Evolutionary conservation across 2,329 filamentous ascomycete genomes (phyloP).

Genomic region (Lecanicillium sp.): DNA sequence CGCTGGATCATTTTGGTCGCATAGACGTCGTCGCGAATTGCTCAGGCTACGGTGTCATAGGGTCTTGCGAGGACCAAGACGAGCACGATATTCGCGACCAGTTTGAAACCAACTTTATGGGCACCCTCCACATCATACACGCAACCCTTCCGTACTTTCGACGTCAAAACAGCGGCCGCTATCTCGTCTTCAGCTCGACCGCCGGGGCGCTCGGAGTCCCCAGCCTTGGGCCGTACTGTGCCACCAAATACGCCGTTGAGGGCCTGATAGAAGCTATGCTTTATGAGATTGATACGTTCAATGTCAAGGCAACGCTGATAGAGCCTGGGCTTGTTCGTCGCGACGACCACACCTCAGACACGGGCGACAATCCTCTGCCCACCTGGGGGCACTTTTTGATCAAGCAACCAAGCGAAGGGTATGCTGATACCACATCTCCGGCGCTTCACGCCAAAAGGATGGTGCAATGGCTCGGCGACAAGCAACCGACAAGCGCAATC

Average conservation of each 20-base stretch:
- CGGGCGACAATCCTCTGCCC: slow-evolving; percentile 49
- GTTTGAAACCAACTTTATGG: slow-evolving; percentile 97
- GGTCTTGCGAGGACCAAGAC: slow-evolving; percentile 93
- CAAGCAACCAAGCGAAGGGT: slow-evolving; percentile 75
- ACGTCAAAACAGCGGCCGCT: slow-evolving; percentile 64
- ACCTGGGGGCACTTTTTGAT: slow-evolving; percentile 90
- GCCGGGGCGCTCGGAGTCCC: slow-evolving; percentile 89
- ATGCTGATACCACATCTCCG: slow-evolving; percentile 68
- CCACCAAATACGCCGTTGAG: slow-evolving; percentile 94
- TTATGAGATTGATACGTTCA: slow-evolving; percentile 86
- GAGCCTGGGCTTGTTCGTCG: slow-evolving; percentile 82
- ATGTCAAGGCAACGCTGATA: slow-evolving; percentile 88
- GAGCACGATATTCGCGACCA: slow-evolving; percentile 91
- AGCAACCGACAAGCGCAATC: slow-evolving; percentile 85
- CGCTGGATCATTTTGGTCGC: slow-evolving; percentile 66
- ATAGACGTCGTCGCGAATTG: slow-evolving; percentile 91
- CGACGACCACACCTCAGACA: slow-evolving; percentile 59
- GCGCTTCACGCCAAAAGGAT: slow-evolving; percentile 84
- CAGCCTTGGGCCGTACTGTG: slow-evolving; percentile 87
- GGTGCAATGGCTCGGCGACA: slow-evolving; percentile 88
- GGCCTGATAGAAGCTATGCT: slow-evolving; percentile 94
- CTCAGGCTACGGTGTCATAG: slow-evolving; percentile 91
- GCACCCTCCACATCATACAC: slow-evolving; percentile 88
- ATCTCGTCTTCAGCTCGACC: slow-evolving; percentile 91
- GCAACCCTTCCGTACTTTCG: slow-evolving; percentile 82